Evolutionary conservation across 352 stramenopile genomes (phyloP).

Genomic region (Pythium periplocum): DNA sequence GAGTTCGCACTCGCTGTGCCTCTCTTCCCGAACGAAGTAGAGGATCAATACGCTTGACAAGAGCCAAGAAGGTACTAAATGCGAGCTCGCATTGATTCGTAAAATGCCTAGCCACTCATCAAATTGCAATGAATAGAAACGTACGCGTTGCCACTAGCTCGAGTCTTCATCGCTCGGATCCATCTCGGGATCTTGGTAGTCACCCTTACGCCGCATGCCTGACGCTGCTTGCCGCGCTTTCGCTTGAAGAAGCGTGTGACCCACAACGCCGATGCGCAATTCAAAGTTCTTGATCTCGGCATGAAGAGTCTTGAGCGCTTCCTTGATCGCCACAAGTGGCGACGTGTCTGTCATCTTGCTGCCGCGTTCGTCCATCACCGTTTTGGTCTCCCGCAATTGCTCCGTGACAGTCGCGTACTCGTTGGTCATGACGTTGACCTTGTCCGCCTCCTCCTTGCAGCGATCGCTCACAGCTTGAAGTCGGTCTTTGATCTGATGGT

Average conservation of each 20-base stretch:
- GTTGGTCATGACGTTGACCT: slow-evolving; percentile 72
- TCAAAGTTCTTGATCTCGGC: slow-evolving; percentile 82
- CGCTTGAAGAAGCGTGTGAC: slow-evolving; percentile 70
- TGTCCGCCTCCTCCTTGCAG: slow-evolving; percentile 59
- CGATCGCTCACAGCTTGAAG: slow-evolving; percentile 51
- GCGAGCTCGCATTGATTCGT: too few relatives aligned
- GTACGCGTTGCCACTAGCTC: slow-evolving; percentile 21
- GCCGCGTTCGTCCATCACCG: slow-evolving; percentile 69
- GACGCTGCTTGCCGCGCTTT: slow-evolving; percentile 55
- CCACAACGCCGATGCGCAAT: slow-evolving; percentile 73
- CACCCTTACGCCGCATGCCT: slow-evolving; percentile 31
- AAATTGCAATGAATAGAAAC: not conserved
- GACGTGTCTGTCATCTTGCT: slow-evolving; percentile 86
- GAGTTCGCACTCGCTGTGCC: slow-evolving; percentile 20
- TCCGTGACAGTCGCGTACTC: slow-evolving; percentile 69
- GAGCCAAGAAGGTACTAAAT: too few relatives aligned
- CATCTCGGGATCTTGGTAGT: slow-evolving; percentile 71
- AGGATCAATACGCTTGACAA: slow-evolving; percentile 3
- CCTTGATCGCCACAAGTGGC: slow-evolving; percentile 81
- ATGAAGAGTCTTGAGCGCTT: slow-evolving; percentile 69
- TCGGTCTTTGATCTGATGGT: slow-evolving; percentile 58
- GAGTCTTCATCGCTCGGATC: slow-evolving; percentile 80
- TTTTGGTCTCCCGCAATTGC: slow-evolving; percentile 72
- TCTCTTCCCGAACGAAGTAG: slow-evolving; percentile 24
- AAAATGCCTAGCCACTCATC: not conserved